A percentile compares a stretch with the other conserved stretches of the same genome.
These are phyloP conservation scores for Mucor ambiguus DNA, from an alignment of 371 early-diverging fungal genomes.

Conservation along the genomic window DNA sequence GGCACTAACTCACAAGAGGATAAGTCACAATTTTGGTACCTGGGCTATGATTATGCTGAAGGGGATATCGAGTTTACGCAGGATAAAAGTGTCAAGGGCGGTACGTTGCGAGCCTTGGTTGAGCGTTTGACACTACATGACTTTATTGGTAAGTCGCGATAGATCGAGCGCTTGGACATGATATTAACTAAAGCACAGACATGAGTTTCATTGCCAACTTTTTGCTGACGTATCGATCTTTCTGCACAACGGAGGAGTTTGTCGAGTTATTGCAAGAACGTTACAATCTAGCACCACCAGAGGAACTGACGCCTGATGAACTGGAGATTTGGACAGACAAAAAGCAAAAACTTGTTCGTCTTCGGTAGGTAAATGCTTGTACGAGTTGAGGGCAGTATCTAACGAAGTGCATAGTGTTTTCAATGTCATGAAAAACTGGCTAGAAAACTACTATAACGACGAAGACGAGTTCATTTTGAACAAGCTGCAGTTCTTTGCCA, in stretches of 20 bases:
- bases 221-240: slow-evolving; percentile 88
- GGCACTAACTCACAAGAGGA: slow-evolving; percentile 15
- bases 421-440: slow-evolving; percentile 90
- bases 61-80: slow-evolving; percentile 78
- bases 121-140: slow-evolving; percentile 91
- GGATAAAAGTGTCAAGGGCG: slow-evolving; percentile 85
- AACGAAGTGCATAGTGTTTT: slow-evolving; percentile 54
- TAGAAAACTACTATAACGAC: slow-evolving; percentile 84
- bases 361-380: slow-evolving; percentile 49
- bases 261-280: slow-evolving; percentile 71
- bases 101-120: slow-evolving; percentile 82
- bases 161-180: not conserved
- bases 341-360: slow-evolving; percentile 83
- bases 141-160: slow-evolving; percentile 36
- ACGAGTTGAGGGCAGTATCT: no score
- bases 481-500: slow-evolving; percentile 77
- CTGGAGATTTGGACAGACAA: slow-evolving; percentile 80
- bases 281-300: slow-evolving; percentile 75
- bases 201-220: slow-evolving; percentile 80
- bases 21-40: slow-evolving; percentile 38
- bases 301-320: slow-evolving; percentile 67
- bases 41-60: slow-evolving; percentile 78
- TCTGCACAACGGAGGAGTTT: slow-evolving; percentile 77
- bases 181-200: slow-evolving; percentile 40
- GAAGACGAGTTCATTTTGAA: slow-evolving; percentile 69